phyloP scores from a whole-genome alignment of 106 monocot genomes.

The Apostasia ramifera region DNA sequence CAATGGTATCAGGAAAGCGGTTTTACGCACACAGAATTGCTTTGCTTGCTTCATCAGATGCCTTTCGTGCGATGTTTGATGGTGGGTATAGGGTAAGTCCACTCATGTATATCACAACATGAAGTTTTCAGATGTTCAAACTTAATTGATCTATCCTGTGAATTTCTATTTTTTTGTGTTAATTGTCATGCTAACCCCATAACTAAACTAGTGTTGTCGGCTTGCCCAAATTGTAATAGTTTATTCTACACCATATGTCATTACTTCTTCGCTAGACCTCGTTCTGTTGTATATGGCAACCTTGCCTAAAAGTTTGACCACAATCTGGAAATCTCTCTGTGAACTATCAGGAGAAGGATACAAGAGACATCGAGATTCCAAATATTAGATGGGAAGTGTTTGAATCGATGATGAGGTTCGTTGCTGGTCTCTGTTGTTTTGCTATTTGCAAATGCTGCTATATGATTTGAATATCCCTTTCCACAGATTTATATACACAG shows the following conservation, averaged over 20 bases:
- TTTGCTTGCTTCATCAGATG: slow-evolving; percentile 95
- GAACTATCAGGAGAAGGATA: slow-evolving; percentile 69
- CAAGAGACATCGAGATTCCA: slow-evolving; percentile 94
- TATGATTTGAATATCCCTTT: neutral
- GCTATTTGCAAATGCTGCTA: neutral
- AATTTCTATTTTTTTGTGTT: too few species aligned
- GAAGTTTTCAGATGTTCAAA: too few species aligned
- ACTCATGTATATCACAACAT: neutral
- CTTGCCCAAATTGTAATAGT: too few species aligned
- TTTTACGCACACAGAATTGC: slow-evolving; percentile 97
- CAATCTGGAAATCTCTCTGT: neutral
- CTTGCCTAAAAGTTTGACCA: too few species aligned
- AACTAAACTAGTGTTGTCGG: too few species aligned
- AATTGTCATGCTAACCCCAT: too few species aligned
- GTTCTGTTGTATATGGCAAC: too few species aligned
- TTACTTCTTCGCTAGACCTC: too few species aligned
- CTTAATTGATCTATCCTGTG: too few species aligned
- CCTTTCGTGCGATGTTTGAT: slow-evolving; percentile 99
- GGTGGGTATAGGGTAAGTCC: slow-evolving; percentile 90
- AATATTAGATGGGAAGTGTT: slow-evolving; percentile 95
- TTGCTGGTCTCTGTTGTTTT: neutral
- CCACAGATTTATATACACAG: slow-evolving; percentile 89
- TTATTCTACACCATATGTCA: too few species aligned
- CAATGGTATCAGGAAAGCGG: slow-evolving; percentile 55
- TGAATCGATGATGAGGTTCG: slow-evolving; percentile 97